Base-by-base conservation (phyloP, 768 basidiomycete genomes). In the Hericium rajendrae region DNA sequence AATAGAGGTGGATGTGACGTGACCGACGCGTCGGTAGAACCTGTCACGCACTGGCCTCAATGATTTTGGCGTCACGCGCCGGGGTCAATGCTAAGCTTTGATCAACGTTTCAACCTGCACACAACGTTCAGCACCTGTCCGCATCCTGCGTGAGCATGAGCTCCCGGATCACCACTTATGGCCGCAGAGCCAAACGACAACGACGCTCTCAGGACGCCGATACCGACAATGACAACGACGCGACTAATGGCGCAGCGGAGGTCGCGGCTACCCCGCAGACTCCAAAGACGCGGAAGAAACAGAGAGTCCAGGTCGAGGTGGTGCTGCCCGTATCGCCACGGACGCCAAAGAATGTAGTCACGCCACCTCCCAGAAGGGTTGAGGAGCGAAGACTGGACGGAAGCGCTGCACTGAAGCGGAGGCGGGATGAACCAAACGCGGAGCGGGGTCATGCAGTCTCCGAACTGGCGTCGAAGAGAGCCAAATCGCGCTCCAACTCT, bases 221-320 rank as follows among this genome's bases (percentile, higher is more conserved):
- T 6, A 13, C 12, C 53, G 53, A 54, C 53, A 13, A 11, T 13
- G 53, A 54, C 40, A 24, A 40, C 52, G 52, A 53, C 28, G n/a
- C 32, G 32, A 24, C 32, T 26, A 24, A 58, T 11, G 18, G 43
- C n/a, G 43, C 52, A 54, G 54, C 37, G 48, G 54, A 58, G 37
- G 41, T 26, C 53, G 57, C 57, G 28, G 18, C 4, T 26, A 24
- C 54, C 38, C 55, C 49, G 38, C 13, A 24, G 26, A 16, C n/a
- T 52, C 38, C 51, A 1, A 60, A 53, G 12, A 59, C 68, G 3
- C 67, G 64, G 16, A 76, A 75, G 57, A 69, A 70, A 6, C 63
- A 59, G 26, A 72, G 65, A 59, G 62, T 71, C 20, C 57, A 62
- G 20, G 69, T 71, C 5, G 72, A 72, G 56, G 66, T 69, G 11